phyloP scores from a whole-genome alignment of 1,284 basidiomycete species.

The Malassezia restricta region DNA sequence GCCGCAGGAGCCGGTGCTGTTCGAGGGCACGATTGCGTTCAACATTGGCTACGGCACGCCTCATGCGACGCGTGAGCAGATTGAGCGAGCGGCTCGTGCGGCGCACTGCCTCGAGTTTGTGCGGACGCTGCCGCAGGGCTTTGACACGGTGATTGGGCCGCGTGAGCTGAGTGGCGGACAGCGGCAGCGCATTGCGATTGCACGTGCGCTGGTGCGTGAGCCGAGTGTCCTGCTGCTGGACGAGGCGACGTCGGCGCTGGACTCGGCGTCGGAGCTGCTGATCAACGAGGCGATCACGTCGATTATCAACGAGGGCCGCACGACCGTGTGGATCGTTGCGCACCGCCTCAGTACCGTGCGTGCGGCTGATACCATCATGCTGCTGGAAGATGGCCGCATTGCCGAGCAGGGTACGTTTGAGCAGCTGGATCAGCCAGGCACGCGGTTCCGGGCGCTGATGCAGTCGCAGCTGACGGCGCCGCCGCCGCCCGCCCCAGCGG shows the following conservation, averaged over 20 bases:
- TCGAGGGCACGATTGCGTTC: conserved; percentile 72
- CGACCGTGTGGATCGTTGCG: conserved; percentile 51
- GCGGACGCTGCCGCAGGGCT: conserved; percentile 73
- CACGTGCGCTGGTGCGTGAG: conserved; percentile 49
- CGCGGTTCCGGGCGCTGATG: conserved; percentile 35
- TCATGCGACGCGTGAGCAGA: conserved; percentile 63
- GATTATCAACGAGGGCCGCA: conserved; percentile 48
- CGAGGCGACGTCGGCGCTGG: conserved; percentile 47
- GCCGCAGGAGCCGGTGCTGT: conserved; percentile 39
- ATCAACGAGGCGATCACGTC: conserved; percentile 49
- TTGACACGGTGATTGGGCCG: conserved; percentile 56
- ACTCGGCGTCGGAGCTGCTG: conserved; percentile 47
- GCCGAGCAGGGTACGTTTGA: conserved; percentile 50
- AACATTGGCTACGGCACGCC: conserved; percentile 78
- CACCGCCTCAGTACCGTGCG: conserved; percentile 51
- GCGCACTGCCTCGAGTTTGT: conserved; percentile 88
- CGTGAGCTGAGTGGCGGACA: conserved; percentile 48
- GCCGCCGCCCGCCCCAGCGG: background rate
- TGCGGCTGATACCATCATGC: conserved; percentile 49
- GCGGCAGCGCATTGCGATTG: conserved; percentile 51
- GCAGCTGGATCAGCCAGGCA: conserved; percentile 44
- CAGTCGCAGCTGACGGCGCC: conserved; percentile 31
- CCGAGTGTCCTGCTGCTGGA: conserved; percentile 48
- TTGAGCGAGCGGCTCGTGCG: conserved; percentile 72
- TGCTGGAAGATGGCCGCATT: conserved; percentile 49